Percentiles rank a stretch among this genome's conserved stretches.
phyloP scores from a whole-genome alignment of 768 basidiomycete genomes.

The Trametes punicea region DNA sequence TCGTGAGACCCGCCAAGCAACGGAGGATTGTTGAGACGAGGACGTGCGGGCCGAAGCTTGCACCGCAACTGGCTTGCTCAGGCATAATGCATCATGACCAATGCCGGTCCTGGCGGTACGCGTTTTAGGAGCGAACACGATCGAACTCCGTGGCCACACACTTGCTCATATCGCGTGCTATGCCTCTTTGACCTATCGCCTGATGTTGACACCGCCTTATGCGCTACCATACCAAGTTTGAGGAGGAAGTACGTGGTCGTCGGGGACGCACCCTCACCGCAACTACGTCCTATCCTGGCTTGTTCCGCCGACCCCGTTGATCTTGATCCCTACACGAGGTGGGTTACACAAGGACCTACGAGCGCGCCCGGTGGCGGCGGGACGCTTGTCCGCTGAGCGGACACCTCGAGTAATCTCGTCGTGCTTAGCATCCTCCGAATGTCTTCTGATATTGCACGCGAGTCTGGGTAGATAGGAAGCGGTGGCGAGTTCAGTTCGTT shows the following conservation, averaged over 20 bases:
- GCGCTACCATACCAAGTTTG: too few relatives aligned
- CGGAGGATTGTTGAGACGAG: background rate
- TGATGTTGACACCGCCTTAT: too few relatives aligned
- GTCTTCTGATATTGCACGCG: background rate
- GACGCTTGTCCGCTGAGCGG: background rate
- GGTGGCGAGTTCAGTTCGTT: background rate
- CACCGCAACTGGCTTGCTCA: background rate
- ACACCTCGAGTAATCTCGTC: too few relatives aligned
- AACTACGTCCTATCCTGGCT: background rate
- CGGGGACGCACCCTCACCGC: background rate
- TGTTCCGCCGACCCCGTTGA: slow-evolving; percentile 5
- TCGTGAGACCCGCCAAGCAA: background rate
- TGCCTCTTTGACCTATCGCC: too few relatives aligned
- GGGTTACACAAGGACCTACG: slow-evolving; percentile 16
- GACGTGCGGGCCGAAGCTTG: background rate
- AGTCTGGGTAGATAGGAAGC: background rate
- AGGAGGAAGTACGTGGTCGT: too few relatives aligned
- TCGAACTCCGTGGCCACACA: too few relatives aligned
- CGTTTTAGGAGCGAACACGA: background rate
- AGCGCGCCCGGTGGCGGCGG: background rate
- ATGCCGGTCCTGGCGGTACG: background rate
- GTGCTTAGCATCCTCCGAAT: background rate
- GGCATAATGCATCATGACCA: too few relatives aligned
- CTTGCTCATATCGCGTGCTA: too few relatives aligned
- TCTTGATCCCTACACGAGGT: slow-evolving; percentile 13